Evolutionary conservation across 1,284 basidiomycete species (phyloP), one percentile per base, ranked within the genome.

Genomic region (Tranzscheliella williamsii): DNA sequence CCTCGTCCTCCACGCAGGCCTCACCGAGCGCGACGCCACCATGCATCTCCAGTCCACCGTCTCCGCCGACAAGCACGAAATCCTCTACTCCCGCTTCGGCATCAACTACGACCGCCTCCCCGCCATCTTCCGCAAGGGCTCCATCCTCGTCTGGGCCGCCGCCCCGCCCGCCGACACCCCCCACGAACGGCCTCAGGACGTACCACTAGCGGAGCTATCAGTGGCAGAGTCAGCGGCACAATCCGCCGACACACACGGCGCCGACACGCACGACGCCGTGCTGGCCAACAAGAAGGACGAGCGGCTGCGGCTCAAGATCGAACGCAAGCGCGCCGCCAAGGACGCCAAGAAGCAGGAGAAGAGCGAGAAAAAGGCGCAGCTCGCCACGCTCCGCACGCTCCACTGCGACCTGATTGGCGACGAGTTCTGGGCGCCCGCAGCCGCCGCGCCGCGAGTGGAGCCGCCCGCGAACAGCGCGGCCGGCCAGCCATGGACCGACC

Each of bases 61-160:
- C 21, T 89, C 91, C 1, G 85, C 87, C 44, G 84, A 89, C 54
- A 98, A 97, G 80, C 85, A 97, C 68, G 92, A 97, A 78, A 87
- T 96, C 4, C 80, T 98, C 2, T 94, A 88, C 78, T 82, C 83
- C 5, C 82, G 82, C 6, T 97, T 92, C 70, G 82, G 83, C 0
- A 86, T 94, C 69, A 98, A 97, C 75, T 98, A 98, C 74, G 93
- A 91, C 65, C 80, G 82, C 12, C 75, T 93, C 1, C 83, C 87
- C 4, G 82, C 84, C 3, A 83, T 88, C 58, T 95, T 84, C 73
- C 82, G 89, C 38, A 95, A 94, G 74, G 94, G 94, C 7, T 93
- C 88, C 54, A 83, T 90, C 2, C 78, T 96, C 6, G 84, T 92
- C 22, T 86, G 91, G 69, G 82, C 56, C 0, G 15, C 38, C 13